A percentile compares a stretch with the other conserved stretches of the same genome.
Evolutionary conservation across 108 stramenopile genomes (phyloP).

Genomic region (Craspedostauros australis): DNA sequence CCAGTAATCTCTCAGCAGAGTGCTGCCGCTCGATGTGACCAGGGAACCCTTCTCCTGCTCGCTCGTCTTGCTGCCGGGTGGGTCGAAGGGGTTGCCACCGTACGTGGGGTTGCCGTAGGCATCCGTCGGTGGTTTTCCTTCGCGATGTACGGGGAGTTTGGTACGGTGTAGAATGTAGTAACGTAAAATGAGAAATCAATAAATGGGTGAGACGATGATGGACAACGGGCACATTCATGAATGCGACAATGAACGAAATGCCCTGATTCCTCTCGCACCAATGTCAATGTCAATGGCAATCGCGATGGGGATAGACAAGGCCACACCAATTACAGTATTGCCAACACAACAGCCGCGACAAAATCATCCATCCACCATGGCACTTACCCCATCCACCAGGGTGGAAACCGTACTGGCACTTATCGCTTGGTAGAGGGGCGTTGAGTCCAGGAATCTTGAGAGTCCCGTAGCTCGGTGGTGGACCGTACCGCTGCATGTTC

Average conservation of each 20-base stretch:
- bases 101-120: constrained; percentile 85
- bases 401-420: constrained; percentile 92
- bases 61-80: constrained; percentile 33
- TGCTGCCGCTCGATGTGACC: constrained; percentile 74
- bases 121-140: constrained; percentile 99
- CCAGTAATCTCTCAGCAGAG: constrained; percentile 65
- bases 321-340: too few species aligned
- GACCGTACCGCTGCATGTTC: constrained; percentile 99
- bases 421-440: constrained; percentile 89
- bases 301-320: constrained; percentile 14
- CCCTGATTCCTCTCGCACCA: too few species aligned
- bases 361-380: not conserved
- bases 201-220: too few species aligned
- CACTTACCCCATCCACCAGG: constrained; percentile 88
- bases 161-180: too few species aligned
- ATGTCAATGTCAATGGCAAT: constrained; percentile 14
- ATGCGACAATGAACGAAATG: too few species aligned
- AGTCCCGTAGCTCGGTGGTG: constrained; percentile 92
- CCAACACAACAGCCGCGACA: too few species aligned
- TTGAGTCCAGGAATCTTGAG: constrained; percentile 94
- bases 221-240: too few species aligned
- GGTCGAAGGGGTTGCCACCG: constrained; percentile 88
- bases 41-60: constrained; percentile 23
- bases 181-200: too few species aligned
- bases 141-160: too few species aligned